Evolutionary conservation across 2,329 filamentous ascomycete genomes (phyloP), one percentile per base, ranked within the genome.

Genomic region (Arthrinium phaeospermum): DNA sequence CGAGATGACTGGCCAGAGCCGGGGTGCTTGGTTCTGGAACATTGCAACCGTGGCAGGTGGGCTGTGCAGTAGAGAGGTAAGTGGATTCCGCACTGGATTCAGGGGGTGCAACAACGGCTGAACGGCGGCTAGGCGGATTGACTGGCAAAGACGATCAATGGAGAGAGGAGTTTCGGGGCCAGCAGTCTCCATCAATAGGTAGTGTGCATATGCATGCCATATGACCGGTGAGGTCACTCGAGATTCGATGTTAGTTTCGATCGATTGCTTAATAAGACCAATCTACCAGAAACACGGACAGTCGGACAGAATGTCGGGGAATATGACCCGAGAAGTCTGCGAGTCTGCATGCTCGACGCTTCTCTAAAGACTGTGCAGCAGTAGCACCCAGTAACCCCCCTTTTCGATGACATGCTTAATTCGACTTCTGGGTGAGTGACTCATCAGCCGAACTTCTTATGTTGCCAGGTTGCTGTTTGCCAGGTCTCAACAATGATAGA

Each of bases 251-350:
- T 64, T 19, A 4, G 19, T 41, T n/a, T 64, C 57, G 57, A 64
- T 64, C 57, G 57, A 64, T 64, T 37, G 57, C 57, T 64, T 64
- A 64, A n/a, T 64, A 41, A 64, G 57, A 14, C 34, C 57, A 64
- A 64, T 41, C 34, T 64, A 64, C 41, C 34, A 30, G 57, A 64
- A 41, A 64, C 34, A n/a, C 57, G 57, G 34, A 64, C 24, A 14
- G 13, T 57, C 27, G 24, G 51, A 30, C 37, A 10, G 37, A 41
- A 8, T 12, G 46, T 49, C 46, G 46, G 46, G 22, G 10, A 22
- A 30, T 10, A 61, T 1, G 37, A 27, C 8, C 30, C 53, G 19
- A 22, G 7, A n/a, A n/a, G n/a, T n/a, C n/a, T n/a, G n/a, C n/a
- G 13, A 16, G 1, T 37, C 37, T 37, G 37, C 37, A 37, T 34